Conservation (phyloP, 2,329 filamentous ascomycete species). For the Apiospora aurea region DNA sequence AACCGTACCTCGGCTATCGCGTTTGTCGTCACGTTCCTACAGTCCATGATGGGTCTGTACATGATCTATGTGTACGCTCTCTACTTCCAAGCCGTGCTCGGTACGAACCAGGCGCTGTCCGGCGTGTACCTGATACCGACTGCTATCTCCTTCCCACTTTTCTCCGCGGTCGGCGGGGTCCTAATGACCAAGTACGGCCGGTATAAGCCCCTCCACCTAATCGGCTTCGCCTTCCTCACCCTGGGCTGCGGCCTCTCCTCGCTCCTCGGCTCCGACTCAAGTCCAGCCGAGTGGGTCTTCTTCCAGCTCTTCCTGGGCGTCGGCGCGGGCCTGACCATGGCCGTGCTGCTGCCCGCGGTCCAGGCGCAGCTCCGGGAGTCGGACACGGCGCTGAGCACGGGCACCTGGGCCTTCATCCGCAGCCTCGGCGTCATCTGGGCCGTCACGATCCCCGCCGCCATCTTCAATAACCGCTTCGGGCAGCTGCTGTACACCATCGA, state of each 20-base stretch:
- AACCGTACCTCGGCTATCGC: conserved; percentile 28
- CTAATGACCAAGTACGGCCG: conserved; percentile 40
- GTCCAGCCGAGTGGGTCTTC: conserved; percentile 45
- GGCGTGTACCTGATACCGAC: conserved; percentile 7
- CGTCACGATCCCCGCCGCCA: conserved; percentile 47
- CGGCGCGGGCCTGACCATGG: conserved; percentile 48
- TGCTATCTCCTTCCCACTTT: background rate
- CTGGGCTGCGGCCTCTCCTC: conserved; percentile 47
- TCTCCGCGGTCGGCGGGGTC: conserved; percentile 29
- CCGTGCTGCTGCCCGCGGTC: conserved; percentile 47
- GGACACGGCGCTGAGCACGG: conserved; percentile 42
- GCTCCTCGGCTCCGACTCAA: conserved; percentile 42
- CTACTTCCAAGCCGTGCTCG: conserved; percentile 52
- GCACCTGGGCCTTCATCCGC: conserved; percentile 48
- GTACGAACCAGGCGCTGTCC: conserved; percentile 36
- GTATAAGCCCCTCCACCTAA: conserved; percentile 37
- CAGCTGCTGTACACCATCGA: conserved; percentile 1
- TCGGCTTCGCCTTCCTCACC: conserved; percentile 40
- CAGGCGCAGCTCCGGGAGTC: conserved; percentile 42
- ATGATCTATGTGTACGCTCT: conserved; percentile 50
- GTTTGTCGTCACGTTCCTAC: conserved; percentile 44
- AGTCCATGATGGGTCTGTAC: conserved; percentile 45
- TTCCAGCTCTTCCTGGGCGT: conserved; percentile 45
- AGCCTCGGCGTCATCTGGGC: conserved; percentile 50
- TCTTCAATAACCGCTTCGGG: conserved; percentile 41